Evolutionary conservation across 1,284 basidiomycete genomes (phyloP), one percentile per base, ranked within the genome.

Genomic region (Coniferiporia sulphurascens): DNA sequence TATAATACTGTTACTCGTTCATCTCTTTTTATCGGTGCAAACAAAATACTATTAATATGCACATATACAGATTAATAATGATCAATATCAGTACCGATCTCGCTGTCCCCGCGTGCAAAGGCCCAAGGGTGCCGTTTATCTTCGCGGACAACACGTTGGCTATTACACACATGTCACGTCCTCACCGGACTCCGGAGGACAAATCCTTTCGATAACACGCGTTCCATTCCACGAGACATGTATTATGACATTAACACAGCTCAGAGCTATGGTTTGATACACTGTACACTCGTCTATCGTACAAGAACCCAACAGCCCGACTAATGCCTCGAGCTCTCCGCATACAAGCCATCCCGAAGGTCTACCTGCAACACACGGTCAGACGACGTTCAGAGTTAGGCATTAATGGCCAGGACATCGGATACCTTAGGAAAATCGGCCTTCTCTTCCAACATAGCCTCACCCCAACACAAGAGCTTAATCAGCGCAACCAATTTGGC

Each of bases 401-500:
- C 5, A 27, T 27, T 34, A 52, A 38, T 12, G 9, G 3, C 21
- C 19, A 56, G 38, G 56, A 48, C 52, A 48, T 15, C 7, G 52
- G 74, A 49, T 66, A 87, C 83, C 80, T 83, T 85, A 7, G 89
- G 89, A 74, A 89, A 89, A 38, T 89, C 87, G 1, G 84, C 86
- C 60, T 81, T 80, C 66, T 91, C 87, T 54, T 83, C 82, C 63
- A 98, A 73, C 76, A 91, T 76, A 53, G 80, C 80, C 74, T 98
- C 94, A 2, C 94, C 95, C 91, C 93, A 98, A 44, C 80, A 84
- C 68, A 96, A 79, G 67, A 98, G 77, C 72, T 89, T 86, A 70
- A 98, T 76, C 65, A 99, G 72, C n/a, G 86, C 87, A 13, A 89
- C 85, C 50, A 98, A 75, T 75, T 96, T 98, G 49, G 95, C 92